Percentiles rank a stretch among this genome's conserved stretches.
These are phyloP conservation scores for Panellus pusillus DNA, from an alignment of 768 basidiomycete species.

Conservation along the genomic window DNA sequence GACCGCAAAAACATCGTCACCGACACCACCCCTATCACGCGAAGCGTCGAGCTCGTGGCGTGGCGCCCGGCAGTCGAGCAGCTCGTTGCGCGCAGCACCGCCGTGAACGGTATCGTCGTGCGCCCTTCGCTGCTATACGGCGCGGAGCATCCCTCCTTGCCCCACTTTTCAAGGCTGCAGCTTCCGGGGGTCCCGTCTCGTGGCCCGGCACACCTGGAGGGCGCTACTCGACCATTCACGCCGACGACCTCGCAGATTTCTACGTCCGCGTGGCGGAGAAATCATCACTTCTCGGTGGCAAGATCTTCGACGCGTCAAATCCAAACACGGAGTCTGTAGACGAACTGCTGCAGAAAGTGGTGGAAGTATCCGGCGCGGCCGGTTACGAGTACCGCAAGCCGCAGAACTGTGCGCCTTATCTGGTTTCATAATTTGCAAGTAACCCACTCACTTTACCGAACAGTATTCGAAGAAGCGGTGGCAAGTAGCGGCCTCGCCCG, in stretches of 20 bases:
- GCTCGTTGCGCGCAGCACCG: slow-evolving; percentile 26
- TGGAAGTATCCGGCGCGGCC: slow-evolving; percentile 35
- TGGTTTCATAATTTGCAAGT: not conserved
- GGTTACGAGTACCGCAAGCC: slow-evolving; percentile 32
- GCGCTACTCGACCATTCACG: slow-evolving; percentile 34
- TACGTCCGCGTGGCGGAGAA: slow-evolving; percentile 41
- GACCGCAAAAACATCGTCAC: slow-evolving; percentile 30
- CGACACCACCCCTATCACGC: slow-evolving; percentile 34
- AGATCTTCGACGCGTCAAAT: slow-evolving; percentile 41
- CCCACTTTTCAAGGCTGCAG: slow-evolving; percentile 31
- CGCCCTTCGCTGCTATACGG: slow-evolving; percentile 47
- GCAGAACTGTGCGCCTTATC: slow-evolving; percentile 31
- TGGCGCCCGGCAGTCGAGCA: slow-evolving; percentile 39
- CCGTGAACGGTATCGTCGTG: slow-evolving; percentile 45
- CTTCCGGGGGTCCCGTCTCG: slow-evolving; percentile 26
- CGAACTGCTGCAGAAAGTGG: slow-evolving; percentile 38
- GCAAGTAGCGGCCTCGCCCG: slow-evolving; percentile 31
- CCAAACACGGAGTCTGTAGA: slow-evolving; percentile 38
- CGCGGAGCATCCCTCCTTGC: slow-evolving; percentile 37
- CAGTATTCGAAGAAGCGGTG: slow-evolving; percentile 38
- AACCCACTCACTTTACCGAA: too few relatives aligned
- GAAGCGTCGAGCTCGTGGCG: slow-evolving; percentile 25
- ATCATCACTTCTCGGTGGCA: slow-evolving; percentile 33
- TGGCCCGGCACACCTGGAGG: slow-evolving; percentile 5
- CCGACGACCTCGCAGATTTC: slow-evolving; percentile 45